These are phyloP conservation scores for Alternaria panax DNA, from an alignment of 2,329 filamentous ascomycete genomes.

Conservation along the genomic window DNA sequence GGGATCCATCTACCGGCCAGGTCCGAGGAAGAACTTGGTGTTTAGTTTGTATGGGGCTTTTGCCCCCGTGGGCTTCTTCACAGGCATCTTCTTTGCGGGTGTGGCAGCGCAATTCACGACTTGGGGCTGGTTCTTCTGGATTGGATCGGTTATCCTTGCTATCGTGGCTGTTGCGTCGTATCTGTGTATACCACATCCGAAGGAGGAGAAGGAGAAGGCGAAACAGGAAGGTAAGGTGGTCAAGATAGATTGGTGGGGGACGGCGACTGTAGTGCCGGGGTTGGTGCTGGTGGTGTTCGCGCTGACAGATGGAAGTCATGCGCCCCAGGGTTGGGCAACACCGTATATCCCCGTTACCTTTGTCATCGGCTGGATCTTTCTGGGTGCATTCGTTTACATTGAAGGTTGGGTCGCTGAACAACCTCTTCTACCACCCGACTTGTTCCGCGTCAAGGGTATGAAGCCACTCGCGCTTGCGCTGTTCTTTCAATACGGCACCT, in stretches of 20 bases:
- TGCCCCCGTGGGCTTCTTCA: constrained; percentile 57
- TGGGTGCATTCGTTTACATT: constrained; percentile 70
- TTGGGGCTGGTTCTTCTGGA: constrained; percentile 48
- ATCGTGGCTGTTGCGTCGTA: constrained; percentile 40
- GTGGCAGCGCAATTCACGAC: constrained; percentile 39
- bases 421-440: constrained; percentile 72
- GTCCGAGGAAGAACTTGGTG: constrained; percentile 72
- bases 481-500: constrained; percentile 56
- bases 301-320: constrained; percentile 75
- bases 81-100: constrained; percentile 48
- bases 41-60: constrained; percentile 66
- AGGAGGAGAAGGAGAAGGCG: constrained; percentile 14
- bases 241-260: constrained; percentile 51
- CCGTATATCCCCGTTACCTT: constrained; percentile 75
- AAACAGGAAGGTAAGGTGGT: constrained; percentile 15
- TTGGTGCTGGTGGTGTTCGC: constrained; percentile 76
- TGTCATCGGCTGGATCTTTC: constrained; percentile 66
- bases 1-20: constrained; percentile 70
- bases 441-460: constrained; percentile 76
- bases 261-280: constrained; percentile 55
- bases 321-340: constrained; percentile 73
- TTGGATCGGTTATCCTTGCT: constrained; percentile 44
- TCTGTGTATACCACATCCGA: constrained; percentile 39
- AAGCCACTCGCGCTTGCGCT: constrained; percentile 43
- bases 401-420: constrained; percentile 74